These are phyloP conservation scores for Hyaloperonospora arabidopsidis DNA, from an alignment of 352 stramenopile genomes.

Conservation along the genomic window DNA sequence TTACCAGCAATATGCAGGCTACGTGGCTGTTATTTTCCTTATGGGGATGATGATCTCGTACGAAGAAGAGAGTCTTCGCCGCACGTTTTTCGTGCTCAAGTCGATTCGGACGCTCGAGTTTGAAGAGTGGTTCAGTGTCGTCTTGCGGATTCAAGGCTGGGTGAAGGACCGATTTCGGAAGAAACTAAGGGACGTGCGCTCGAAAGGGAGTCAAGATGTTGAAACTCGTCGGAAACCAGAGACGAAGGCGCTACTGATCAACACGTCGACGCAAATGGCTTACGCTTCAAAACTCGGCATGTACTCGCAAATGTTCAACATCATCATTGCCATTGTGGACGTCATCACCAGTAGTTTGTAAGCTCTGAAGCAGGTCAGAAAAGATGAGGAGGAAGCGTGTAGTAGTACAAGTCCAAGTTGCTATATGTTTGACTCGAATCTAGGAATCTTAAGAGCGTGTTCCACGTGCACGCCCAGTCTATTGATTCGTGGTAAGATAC, in stretches of 20 bases:
- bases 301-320: slow-evolving; percentile 75
- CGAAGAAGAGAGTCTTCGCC: slow-evolving; percentile 70
- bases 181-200: slow-evolving; percentile 43
- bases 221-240: slow-evolving; percentile 15
- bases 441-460: too few species aligned
- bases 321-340: slow-evolving; percentile 64
- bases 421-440: too few species aligned
- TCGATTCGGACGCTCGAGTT: slow-evolving; percentile 76
- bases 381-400: not conserved
- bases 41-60: slow-evolving; percentile 84
- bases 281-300: slow-evolving; percentile 70
- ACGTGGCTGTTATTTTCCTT: slow-evolving; percentile 55
- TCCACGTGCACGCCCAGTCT: too few species aligned
- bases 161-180: slow-evolving; percentile 61
- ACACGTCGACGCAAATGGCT: slow-evolving; percentile 66
- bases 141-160: slow-evolving; percentile 66
- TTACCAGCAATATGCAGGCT: slow-evolving; percentile 66
- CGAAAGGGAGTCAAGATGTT: slow-evolving; percentile 38
- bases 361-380: too few species aligned
- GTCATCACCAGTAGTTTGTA: slow-evolving; percentile 48
- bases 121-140: slow-evolving; percentile 70
- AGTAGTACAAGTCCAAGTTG: too few species aligned
- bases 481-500: too few species aligned
- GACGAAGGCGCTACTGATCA: slow-evolving; percentile 34
- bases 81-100: slow-evolving; percentile 78